Conservation (phyloP, 2,329 filamentous ascomycete genomes). For the Metarhizium robertsii region DNA sequence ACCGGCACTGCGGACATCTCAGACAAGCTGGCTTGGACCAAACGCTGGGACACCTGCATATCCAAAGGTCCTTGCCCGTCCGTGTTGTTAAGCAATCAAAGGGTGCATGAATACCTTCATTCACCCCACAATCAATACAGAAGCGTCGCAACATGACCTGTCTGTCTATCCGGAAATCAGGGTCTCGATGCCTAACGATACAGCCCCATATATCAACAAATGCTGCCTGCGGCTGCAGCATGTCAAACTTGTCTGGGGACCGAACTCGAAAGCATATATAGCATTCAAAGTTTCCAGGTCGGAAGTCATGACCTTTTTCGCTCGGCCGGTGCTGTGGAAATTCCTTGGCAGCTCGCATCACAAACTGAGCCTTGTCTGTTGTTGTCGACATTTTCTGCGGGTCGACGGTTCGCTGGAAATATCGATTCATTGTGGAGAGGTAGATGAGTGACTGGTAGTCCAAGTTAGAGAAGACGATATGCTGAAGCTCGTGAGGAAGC, state of each 20-base stretch:
- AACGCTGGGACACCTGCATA: constrained; percentile 27
- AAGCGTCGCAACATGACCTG: constrained; percentile 26
- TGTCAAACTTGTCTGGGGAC: constrained; percentile 28
- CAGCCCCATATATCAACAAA: constrained; percentile 22
- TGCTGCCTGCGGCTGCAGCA: constrained; percentile 22
- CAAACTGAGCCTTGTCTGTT: constrained; percentile 28
- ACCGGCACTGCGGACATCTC: constrained; percentile 25
- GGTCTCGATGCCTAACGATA: constrained; percentile 20
- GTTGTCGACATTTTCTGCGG: constrained; percentile 24
- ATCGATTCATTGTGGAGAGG: constrained; percentile 26
- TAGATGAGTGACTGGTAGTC: constrained; percentile 32
- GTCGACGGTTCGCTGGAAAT: constrained; percentile 23
- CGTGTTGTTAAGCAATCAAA: constrained; percentile 28
- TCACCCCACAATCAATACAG: constrained; percentile 32
- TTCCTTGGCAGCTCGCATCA: constrained; percentile 31
- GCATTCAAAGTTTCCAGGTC: constrained; percentile 32
- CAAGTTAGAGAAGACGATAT: constrained; percentile 23
- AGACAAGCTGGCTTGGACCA: constrained; percentile 26
- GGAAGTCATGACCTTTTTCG: constrained; percentile 25
- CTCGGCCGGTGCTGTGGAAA: constrained; percentile 30
- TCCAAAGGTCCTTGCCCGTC: constrained; percentile 28
- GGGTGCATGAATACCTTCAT: constrained; percentile 25
- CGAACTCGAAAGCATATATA: constrained; percentile 33
- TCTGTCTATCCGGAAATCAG: constrained; percentile 17
- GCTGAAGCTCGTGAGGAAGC: constrained; percentile 24